These are phyloP conservation scores for Starmerella vitae DNA, from an alignment of 805 yeast species.

Conservation along the genomic window DNA sequence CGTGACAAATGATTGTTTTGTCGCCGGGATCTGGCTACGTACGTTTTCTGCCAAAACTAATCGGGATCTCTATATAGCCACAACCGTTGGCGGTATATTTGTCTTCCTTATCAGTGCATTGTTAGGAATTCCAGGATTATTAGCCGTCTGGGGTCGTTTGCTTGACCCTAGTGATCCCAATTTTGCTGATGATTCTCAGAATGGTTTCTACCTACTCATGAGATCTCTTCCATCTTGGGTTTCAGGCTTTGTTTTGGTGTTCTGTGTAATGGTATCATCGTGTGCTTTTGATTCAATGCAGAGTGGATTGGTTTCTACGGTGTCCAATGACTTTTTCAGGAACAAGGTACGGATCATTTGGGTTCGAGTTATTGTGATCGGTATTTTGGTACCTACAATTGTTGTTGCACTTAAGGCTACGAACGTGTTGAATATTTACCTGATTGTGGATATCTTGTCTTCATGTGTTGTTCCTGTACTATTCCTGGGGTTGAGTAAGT, in stretches of 20 bases:
- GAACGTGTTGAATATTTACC: conserved; percentile 69
- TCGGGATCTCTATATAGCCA: conserved; percentile 60
- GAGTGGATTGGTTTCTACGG: conserved; percentile 74
- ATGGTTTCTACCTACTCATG: conserved; percentile 54
- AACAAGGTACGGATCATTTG: conserved; percentile 56
- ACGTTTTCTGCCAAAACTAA: conserved; percentile 79
- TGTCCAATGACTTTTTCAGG: conserved; percentile 80
- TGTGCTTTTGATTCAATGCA: conserved; percentile 84
- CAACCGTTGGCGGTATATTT: conserved; percentile 58
- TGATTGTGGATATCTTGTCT: conserved; percentile 82
- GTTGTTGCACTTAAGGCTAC: conserved; percentile 76
- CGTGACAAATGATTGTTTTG: conserved; percentile 75
- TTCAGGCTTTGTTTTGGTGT: conserved; percentile 66
- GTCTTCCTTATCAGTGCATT: conserved; percentile 50
- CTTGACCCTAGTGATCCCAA: conserved; percentile 31
- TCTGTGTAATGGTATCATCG: conserved; percentile 59
- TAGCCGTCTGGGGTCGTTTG: conserved; percentile 83
- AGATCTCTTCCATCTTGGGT: conserved; percentile 77
- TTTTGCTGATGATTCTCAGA: conserved; percentile 43
- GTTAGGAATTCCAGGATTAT: conserved; percentile 69
- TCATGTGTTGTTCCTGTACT: conserved; percentile 76
- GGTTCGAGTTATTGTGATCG: conserved; percentile 54
- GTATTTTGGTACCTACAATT: conserved; percentile 74
- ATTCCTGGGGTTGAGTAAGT: conserved; percentile 59
- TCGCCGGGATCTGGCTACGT: conserved; percentile 89